phyloP scores from a whole-genome alignment of 2,329 filamentous ascomycete genomes.

The Colletotrichum theobromicola region DNA sequence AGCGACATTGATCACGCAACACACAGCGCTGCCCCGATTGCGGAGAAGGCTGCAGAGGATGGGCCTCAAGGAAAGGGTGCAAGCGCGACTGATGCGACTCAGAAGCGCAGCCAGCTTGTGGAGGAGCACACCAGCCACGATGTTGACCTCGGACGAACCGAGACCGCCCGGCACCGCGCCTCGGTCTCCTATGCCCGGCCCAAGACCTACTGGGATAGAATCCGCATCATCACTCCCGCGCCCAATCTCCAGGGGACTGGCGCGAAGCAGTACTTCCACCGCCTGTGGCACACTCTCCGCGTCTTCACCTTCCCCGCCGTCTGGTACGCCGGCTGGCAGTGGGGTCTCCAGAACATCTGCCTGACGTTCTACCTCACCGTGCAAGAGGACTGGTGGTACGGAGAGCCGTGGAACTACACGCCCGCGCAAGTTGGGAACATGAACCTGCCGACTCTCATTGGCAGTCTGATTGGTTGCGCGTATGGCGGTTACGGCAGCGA shows the following conservation, averaged over 20 bases:
- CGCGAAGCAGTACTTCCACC: constrained; percentile 56
- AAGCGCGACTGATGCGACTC: background rate
- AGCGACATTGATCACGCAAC: constrained; percentile 27
- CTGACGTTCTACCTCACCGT: constrained; percentile 64
- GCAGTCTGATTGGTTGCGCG: constrained; percentile 59
- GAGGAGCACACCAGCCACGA: background rate
- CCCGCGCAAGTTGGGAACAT: constrained; percentile 60
- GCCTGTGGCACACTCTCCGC: constrained; percentile 60
- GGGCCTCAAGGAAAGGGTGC: background rate
- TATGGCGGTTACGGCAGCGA: constrained; percentile 64
- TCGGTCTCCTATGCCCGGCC: constrained; percentile 31
- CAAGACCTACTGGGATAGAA: constrained; percentile 60
- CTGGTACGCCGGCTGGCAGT: constrained; percentile 61
- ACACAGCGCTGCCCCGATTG: constrained; percentile 5
- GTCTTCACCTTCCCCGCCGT: constrained; percentile 64
- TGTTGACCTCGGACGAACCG: constrained; percentile 17
- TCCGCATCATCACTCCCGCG: constrained; percentile 60
- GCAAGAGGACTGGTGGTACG: constrained; percentile 61
- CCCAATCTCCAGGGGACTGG: constrained; percentile 58
- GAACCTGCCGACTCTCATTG: constrained; percentile 61
- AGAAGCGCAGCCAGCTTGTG: background rate
- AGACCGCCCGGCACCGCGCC: constrained; percentile 23
- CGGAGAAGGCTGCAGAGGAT: constrained; percentile 11
- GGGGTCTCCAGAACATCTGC: constrained; percentile 66
- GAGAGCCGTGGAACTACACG: constrained; percentile 58